Evolutionary conservation across 306 rosid species (phyloP), one percentile per base, ranked within the genome.

Genomic region (Corylus avellana): DNA sequence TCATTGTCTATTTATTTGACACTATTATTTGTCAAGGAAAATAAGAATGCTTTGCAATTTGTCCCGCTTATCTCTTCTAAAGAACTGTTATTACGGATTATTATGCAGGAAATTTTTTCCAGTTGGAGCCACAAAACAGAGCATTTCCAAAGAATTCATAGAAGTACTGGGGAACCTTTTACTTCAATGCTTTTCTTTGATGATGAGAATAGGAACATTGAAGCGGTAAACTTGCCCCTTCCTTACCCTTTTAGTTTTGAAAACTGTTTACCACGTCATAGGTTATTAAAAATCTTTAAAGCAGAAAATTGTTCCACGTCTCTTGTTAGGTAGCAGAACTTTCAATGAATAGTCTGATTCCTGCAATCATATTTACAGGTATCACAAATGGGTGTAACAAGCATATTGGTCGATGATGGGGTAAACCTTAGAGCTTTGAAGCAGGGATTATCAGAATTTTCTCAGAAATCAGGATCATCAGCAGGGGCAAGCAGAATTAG

Each of bases 151-250:
- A 76, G 69, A 81, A 76, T 76, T 29, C 69, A 81, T 22, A 76
- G 61, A 49, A 81, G 56, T 50, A 70, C 85, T 18, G 81, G 77
- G 29, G 48, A 71, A 51, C 80, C 81, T 76, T 71, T 76, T 69
- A 51, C 29, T 51, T 76, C 81, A 51, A 76, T 81, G 81, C 69
- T 81, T 61, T 76, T 81, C 74, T 81, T 81, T 81, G 85, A 81
- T 70, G 80, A 76, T 51, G 85, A 81, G 51, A 59, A 81, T 50
- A 55, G 85, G 44, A 81, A 76, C 58, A 76, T 62, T 50, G 77
- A 47, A 76, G 68, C 81, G 46, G 85, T 81, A 71, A 76, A 17
- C 9, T 49, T 42, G 16, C 50, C 54, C 70, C 46, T 50, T 29
- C 29, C 20, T 37, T 35, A 27, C 48, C 37, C 4, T n/a, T 10